These are phyloP conservation scores for Lactifluus pinguis DNA, from an alignment of 768 basidiomycete species.

Conservation along the genomic window DNA sequence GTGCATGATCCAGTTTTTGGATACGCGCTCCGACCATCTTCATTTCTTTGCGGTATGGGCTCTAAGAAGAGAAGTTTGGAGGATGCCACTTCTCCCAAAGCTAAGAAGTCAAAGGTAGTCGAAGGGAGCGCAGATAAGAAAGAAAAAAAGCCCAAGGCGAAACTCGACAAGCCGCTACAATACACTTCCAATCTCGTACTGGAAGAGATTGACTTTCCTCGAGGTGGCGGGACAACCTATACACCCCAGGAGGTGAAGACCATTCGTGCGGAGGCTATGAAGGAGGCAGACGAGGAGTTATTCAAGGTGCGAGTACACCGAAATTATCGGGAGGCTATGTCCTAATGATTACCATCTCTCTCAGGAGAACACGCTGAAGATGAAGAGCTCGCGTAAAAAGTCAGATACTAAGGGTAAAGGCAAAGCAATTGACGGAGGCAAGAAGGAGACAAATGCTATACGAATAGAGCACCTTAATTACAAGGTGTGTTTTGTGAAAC, in stretches of 20 bases:
- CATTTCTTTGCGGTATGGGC: slow-evolving; percentile 26
- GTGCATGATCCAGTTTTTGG: not conserved
- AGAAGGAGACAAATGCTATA: slow-evolving; percentile 42
- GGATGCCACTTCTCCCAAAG: slow-evolving; percentile 40
- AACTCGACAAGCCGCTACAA: slow-evolving; percentile 25
- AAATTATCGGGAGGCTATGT: not conserved
- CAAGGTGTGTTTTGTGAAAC: slow-evolving; percentile 44
- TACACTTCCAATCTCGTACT: slow-evolving; percentile 33
- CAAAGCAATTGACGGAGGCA: slow-evolving; percentile 26
- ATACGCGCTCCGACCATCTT: not conserved
- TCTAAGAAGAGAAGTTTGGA: slow-evolving; percentile 57
- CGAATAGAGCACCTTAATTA: slow-evolving; percentile 92
- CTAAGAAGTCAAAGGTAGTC: slow-evolving; percentile 52
- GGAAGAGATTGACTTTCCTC: slow-evolving; percentile 88
- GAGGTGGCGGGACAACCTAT: slow-evolving; percentile 85
- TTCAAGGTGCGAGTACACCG: slow-evolving; percentile 44
- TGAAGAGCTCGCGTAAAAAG: slow-evolving; percentile 42
- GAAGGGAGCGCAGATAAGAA: slow-evolving; percentile 21
- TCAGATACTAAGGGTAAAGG: slow-evolving; percentile 31
- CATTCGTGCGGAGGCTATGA: slow-evolving; percentile 72
- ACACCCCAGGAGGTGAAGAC: slow-evolving; percentile 86
- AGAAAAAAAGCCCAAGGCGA: slow-evolving; percentile 22
- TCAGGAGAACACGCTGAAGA: slow-evolving; percentile 26
- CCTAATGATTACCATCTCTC: not conserved
- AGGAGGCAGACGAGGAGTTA: slow-evolving; percentile 76